These are phyloP conservation scores for Sarcomyxa edulis DNA, from an alignment of 768 basidiomycete genomes.

Conservation along the genomic window DNA sequence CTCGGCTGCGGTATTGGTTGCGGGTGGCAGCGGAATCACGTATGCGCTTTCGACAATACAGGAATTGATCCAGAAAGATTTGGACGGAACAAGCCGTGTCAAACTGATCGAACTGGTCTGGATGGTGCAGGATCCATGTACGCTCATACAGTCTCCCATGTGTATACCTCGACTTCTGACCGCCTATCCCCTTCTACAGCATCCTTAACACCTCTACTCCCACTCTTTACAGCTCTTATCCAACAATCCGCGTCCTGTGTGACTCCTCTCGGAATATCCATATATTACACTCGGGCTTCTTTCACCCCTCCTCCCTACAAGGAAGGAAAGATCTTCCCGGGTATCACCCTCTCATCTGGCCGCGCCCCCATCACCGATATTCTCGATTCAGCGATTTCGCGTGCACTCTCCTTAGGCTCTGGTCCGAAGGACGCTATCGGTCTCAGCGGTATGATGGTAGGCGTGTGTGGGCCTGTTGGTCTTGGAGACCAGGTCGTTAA, in stretches of 20 bases:
- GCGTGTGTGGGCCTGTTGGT: slow-evolving; percentile 57
- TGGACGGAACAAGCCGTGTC: slow-evolving; percentile 42
- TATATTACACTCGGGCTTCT: slow-evolving; percentile 53
- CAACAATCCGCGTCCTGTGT: slow-evolving; percentile 29
- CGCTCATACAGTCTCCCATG: slow-evolving; percentile 10
- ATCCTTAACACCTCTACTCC: slow-evolving; percentile 40
- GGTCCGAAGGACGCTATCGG: slow-evolving; percentile 30
- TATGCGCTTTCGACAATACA: slow-evolving; percentile 59
- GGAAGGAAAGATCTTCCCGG: slow-evolving; percentile 1
- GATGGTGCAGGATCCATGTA: slow-evolving; percentile 51
- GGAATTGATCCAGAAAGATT: slow-evolving; percentile 55
- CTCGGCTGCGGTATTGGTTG: slow-evolving; percentile 62
- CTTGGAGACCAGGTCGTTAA: slow-evolving; percentile 44
- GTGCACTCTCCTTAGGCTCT: slow-evolving; percentile 37
- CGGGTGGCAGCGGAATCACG: slow-evolving; percentile 75
- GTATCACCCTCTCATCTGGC: slow-evolving; percentile 36
- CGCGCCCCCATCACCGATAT: slow-evolving; percentile 47
- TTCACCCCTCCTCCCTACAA: slow-evolving; percentile 17
- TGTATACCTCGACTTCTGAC: slow-evolving; percentile 1
- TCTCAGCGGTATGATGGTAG: slow-evolving; percentile 51
- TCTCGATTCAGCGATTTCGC: slow-evolving; percentile 39
- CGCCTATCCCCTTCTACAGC: slow-evolving; percentile 19
- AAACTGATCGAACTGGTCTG: slow-evolving; percentile 65
- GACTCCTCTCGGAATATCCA: slow-evolving; percentile 41
- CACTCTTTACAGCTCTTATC: slow-evolving; percentile 39